Evolutionary conservation across 108 stramenopile species (phyloP).

Genomic region (Nannochloropsis oceanica): DNA sequence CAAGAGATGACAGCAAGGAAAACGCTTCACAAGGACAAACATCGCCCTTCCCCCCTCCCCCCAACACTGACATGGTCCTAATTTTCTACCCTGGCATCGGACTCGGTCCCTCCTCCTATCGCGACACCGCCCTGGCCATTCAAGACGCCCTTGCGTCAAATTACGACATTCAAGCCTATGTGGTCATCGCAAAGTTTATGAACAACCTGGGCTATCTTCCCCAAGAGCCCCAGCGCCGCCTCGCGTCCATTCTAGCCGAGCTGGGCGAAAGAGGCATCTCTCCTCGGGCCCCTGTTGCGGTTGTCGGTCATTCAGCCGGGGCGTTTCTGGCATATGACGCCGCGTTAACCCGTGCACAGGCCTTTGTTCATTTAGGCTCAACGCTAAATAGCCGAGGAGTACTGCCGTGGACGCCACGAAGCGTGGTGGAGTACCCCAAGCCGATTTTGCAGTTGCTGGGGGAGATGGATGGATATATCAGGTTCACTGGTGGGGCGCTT

Average conservation of each 20-base stretch:
- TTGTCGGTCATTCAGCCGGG: neutral
- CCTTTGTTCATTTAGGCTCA: neutral
- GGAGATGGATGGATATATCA: neutral
- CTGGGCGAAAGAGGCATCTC: neutral
- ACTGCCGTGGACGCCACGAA: neutral
- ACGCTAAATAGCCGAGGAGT: neutral
- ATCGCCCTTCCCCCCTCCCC: neutral
- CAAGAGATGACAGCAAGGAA: too few relatives aligned
- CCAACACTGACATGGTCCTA: neutral
- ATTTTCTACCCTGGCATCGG: neutral
- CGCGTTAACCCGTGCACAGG: neutral
- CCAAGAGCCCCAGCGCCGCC: neutral
- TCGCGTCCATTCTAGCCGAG: neutral
- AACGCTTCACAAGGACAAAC: neutral
- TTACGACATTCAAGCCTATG: neutral
- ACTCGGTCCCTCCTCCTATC: neutral
- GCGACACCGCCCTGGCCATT: neutral
- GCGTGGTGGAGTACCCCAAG: neutral
- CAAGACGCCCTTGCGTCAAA: neutral
- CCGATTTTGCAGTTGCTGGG: neutral
- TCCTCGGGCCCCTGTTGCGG: neutral
- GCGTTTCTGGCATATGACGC: neutral
- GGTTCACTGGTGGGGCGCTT: neutral
- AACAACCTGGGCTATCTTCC: neutral
- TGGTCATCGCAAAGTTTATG: neutral